phyloP scores from a whole-genome alignment of 352 stramenopile species.

The Pythium scleroteichum region DNA sequence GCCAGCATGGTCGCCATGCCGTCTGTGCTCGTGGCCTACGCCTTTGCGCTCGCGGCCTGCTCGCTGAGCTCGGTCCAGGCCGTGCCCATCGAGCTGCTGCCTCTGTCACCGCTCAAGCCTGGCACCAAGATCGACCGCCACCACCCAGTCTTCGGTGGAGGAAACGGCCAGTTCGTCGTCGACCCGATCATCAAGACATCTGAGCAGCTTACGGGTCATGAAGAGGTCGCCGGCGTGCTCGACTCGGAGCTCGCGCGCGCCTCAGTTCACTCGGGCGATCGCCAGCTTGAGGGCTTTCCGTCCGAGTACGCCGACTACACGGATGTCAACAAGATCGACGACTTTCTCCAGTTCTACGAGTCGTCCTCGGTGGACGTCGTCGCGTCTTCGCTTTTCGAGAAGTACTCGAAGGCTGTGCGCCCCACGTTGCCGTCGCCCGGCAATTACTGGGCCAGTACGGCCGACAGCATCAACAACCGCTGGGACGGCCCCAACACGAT shows the following conservation, averaged over 20 bases:
- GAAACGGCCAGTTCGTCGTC: constrained; percentile 4
- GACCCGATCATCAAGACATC: constrained; percentile 21
- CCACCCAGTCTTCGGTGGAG: constrained; percentile 24
- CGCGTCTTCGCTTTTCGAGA: constrained; percentile 3
- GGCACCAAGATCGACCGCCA: constrained; percentile 12
- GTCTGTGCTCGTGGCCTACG: constrained; percentile 18
- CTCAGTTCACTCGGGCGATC: background rate
- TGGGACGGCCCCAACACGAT: constrained; percentile 30
- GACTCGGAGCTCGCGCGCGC: background rate
- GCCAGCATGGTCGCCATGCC: constrained; percentile 21
- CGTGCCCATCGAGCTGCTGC: constrained; percentile 13
- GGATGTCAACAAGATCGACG: constrained; percentile 20
- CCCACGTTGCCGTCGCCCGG: constrained; percentile 40
- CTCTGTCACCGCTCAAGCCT: constrained; percentile 12
- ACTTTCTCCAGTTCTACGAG: constrained; percentile 7
- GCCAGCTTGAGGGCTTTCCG: constrained; percentile 17
- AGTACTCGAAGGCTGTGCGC: constrained; percentile 1
- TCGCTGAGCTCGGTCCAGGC: constrained; percentile 11
- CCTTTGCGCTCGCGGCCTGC: constrained; percentile 14
- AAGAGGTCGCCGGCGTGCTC: constrained; percentile 13
- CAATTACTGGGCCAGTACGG: constrained; percentile 67
- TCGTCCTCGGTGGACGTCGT: background rate
- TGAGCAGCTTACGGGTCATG: constrained; percentile 6
- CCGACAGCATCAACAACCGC: constrained; percentile 66
- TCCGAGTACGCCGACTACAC: constrained; percentile 8